Base-by-base conservation (phyloP, 1,284 basidiomycete genomes). In the Retiboletus flavoniger region DNA sequence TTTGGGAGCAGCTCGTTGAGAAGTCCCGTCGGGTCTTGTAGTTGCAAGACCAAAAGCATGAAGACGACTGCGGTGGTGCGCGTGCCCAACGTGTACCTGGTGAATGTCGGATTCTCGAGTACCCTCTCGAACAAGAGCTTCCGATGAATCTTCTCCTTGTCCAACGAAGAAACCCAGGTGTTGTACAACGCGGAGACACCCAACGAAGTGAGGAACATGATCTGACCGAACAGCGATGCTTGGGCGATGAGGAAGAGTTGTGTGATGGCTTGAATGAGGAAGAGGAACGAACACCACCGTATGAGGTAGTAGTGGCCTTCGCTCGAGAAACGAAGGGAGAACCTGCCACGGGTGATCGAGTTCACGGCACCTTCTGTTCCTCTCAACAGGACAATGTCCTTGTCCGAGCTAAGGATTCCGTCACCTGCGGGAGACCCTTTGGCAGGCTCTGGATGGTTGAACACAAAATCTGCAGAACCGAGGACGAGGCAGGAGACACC, bases 401-500 rank as follows among this genome's bases (percentile, higher is more conserved):
- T 50, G 34, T 57, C 57, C 3, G 58, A 55, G 3, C 34, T 13
- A 26, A 67, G 56, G 0, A 67, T 57, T 3, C 68, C 68, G 17
- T 67, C 66, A 7, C 65, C 65, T 4, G 56, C 49, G 7, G 65
- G 61, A 2, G 59, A 57, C 4, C 65, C 67, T 6, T 56, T 56
- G 21, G 66, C 53, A 26, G 68, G 66, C 4, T 50, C 42, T 0
- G 67, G 65, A 11, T 55, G 62, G 5, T 21, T 51, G 49, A 70
- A 62, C 6, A 59, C 48, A 29, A 68, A 45, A 28, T 54, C 53
- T 26, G 60, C 69, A 0, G 61, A 67, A 6, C 70, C 70, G 31
- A 71, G 59, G 31, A 60, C 59, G 32, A 61, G 40, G 47, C 61
- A 60, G 6, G 61, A 62, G n/a, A 71, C 3, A 3, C 69, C 69